These are phyloP conservation scores for Metschnikowia cubensis DNA, from an alignment of 805 yeast species.

Conservation along the genomic window DNA sequence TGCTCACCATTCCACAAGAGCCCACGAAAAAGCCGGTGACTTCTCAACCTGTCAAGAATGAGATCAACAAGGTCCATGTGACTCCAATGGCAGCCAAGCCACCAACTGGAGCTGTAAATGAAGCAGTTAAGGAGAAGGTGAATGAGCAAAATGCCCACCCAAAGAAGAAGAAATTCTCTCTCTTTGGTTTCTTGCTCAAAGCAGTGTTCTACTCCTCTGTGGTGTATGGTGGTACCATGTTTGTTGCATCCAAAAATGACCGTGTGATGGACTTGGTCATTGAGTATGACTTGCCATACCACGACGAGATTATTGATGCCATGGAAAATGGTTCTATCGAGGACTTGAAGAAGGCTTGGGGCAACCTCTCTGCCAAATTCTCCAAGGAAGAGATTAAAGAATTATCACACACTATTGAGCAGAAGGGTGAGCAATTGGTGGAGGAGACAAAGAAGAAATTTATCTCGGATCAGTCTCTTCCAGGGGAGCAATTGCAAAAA, in stretches of 20 bases:
- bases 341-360: slow-evolving; percentile 25
- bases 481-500: slow-evolving; percentile 41
- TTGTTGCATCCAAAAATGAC: slow-evolving; percentile 41
- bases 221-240: slow-evolving; percentile 38
- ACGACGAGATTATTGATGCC: slow-evolving; percentile 37
- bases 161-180: slow-evolving; percentile 28
- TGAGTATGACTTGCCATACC: slow-evolving; percentile 40
- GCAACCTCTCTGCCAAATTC: slow-evolving; percentile 17
- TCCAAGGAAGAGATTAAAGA: slow-evolving; percentile 31
- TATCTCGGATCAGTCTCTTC: slow-evolving; percentile 19
- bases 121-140: slow-evolving; percentile 18
- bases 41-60: slow-evolving; percentile 15
- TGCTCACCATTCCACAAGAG: slow-evolving; percentile 11
- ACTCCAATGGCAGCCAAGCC: slow-evolving; percentile 3
- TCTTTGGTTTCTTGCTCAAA: slow-evolving; percentile 29
- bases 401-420: slow-evolving; percentile 31
- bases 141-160: slow-evolving; percentile 14
- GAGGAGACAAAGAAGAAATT: slow-evolving; percentile 37
- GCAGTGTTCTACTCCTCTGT: slow-evolving; percentile 26
- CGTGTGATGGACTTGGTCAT: slow-evolving; percentile 42
- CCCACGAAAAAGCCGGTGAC: slow-evolving; percentile 15
- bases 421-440: slow-evolving; percentile 30
- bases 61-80: slow-evolving; percentile 5
- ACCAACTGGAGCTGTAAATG: slow-evolving; percentile 7
- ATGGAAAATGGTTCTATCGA: slow-evolving; percentile 35